phyloP scores from a whole-genome alignment of 345 rosid species.

The Xanthoceras sorbifolium region DNA sequence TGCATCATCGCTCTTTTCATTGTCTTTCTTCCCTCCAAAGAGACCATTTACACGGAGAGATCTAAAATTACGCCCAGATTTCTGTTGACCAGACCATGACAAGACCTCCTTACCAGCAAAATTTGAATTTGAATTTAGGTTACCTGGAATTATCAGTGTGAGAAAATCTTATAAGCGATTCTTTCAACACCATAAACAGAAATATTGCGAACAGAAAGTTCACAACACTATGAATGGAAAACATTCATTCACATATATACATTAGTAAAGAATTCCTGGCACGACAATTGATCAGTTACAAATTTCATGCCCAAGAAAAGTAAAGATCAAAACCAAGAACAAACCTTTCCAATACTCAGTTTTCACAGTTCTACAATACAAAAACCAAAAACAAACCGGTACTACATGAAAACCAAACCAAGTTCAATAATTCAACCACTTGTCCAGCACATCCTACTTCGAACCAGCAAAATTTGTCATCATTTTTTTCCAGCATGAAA shows the following conservation, averaged over 20 bases:
- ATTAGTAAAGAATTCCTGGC: neutral
- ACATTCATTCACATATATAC: neutral
- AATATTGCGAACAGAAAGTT: neutral
- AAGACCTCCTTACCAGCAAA: conserved; percentile 40
- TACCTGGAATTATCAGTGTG: conserved; percentile 41
- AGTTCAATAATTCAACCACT: neutral
- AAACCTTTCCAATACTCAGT: neutral
- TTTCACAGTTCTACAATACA: neutral
- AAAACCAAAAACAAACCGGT: neutral
- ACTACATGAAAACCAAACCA: neutral
- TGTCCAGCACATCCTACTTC: neutral
- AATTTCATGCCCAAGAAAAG: neutral
- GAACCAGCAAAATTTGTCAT: neutral
- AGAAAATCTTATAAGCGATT: conserved; percentile 12
- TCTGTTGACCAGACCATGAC: conserved; percentile 34
- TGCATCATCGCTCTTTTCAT: conserved; percentile 60
- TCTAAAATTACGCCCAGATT: conserved; percentile 25
- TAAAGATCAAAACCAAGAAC: neutral
- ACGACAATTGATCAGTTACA: neutral
- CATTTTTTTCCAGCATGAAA: neutral
- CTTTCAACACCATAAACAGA: neutral
- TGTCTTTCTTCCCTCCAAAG: conserved; percentile 84
- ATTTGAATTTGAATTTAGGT: conserved; percentile 39
- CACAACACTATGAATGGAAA: neutral
- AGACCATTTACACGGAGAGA: conserved; percentile 56